Percentiles rank a stretch among this genome's conserved stretches.
Evolutionary conservation across 2,329 filamentous ascomycete species (phyloP).

Genomic region (Botrytis elliptica): DNA sequence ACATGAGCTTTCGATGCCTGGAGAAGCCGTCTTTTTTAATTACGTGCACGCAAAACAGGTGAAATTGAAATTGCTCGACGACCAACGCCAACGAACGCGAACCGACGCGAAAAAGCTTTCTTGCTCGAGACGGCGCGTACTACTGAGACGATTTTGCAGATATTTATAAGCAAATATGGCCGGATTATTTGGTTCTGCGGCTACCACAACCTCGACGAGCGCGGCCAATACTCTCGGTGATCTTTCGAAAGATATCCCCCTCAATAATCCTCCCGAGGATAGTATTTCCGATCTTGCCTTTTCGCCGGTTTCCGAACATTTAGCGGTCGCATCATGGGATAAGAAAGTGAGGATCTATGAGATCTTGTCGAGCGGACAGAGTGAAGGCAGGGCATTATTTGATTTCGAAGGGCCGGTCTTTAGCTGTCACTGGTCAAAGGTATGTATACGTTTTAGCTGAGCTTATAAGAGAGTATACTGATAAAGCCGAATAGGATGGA

Average conservation of each 20-base stretch:
- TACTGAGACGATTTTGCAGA: conserved; percentile 1
- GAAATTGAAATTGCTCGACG: conserved; percentile 4
- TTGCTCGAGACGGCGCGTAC: conserved; percentile 1
- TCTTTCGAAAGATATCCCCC: conserved; percentile 80
- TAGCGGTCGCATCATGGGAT: conserved; percentile 94
- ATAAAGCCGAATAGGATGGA: conserved; percentile 65
- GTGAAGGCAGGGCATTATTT: conserved; percentile 80
- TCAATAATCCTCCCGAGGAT: conserved; percentile 79
- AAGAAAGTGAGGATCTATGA: conserved; percentile 98
- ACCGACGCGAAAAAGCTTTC: conserved; percentile 11
- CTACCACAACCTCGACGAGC: conserved; percentile 47
- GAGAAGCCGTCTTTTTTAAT: conserved; percentile 20
- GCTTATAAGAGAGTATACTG: conserved; percentile 20
- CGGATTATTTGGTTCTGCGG: conserved; percentile 54
- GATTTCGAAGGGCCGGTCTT: conserved; percentile 85
- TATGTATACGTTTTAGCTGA: conserved; percentile 46
- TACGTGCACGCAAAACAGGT: conserved; percentile 17
- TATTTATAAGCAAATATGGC: conserved; percentile 53
- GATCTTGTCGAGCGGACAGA: conserved; percentile 73
- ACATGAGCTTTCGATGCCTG: conserved; percentile 2
- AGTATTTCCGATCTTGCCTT: conserved; percentile 86
- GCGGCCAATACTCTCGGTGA: conserved; percentile 79
- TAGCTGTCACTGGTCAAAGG: conserved; percentile 83
- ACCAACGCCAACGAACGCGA: conserved; percentile 11
- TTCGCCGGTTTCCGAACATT: conserved; percentile 72